Percentiles rank a stretch among this genome's conserved stretches.
Evolutionary conservation across 1,284 basidiomycete species (phyloP).

Genomic region (Cryptococcus sp.): DNA sequence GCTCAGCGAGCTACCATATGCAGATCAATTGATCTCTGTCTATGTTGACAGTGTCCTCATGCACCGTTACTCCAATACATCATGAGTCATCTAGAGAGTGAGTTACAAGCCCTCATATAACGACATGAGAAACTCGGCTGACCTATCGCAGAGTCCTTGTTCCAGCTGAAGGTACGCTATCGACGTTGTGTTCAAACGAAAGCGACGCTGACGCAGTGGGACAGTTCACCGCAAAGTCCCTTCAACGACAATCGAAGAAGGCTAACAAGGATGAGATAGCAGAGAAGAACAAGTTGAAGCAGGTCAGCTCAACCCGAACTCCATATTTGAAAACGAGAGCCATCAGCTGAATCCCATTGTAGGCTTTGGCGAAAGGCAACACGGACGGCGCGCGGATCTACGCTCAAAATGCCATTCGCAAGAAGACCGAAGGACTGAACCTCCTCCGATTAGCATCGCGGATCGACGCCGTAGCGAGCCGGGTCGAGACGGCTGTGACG

Average conservation of each 20-base stretch:
- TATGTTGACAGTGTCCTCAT: background rate
- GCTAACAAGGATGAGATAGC: constrained; percentile 86
- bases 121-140: background rate
- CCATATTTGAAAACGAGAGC: too few species aligned
- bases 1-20: too few species aligned
- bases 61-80: constrained; percentile 5
- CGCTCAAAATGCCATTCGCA: constrained; percentile 95
- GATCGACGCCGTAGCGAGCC: constrained; percentile 93
- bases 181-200: background rate
- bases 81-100: constrained; percentile 90
- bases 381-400: constrained; percentile 98
- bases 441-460: constrained; percentile 81
- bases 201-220: constrained; percentile 10
- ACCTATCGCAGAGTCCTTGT: constrained; percentile 73
- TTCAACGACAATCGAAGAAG: constrained; percentile 90
- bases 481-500: constrained; percentile 98
- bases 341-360: background rate
- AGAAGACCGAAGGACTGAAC: constrained; percentile 95
- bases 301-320: constrained; percentile 58
- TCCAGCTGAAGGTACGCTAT: constrained; percentile 80
- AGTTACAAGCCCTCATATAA: constrained; percentile 48
- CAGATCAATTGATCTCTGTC: too few species aligned
- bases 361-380: constrained; percentile 97
- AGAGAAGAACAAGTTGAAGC: constrained; percentile 87
- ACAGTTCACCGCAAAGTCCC: constrained; percentile 92